phyloP scores from a whole-genome alignment of 75 land plant genomes.

The Selaginella moellendorffii region DNA sequence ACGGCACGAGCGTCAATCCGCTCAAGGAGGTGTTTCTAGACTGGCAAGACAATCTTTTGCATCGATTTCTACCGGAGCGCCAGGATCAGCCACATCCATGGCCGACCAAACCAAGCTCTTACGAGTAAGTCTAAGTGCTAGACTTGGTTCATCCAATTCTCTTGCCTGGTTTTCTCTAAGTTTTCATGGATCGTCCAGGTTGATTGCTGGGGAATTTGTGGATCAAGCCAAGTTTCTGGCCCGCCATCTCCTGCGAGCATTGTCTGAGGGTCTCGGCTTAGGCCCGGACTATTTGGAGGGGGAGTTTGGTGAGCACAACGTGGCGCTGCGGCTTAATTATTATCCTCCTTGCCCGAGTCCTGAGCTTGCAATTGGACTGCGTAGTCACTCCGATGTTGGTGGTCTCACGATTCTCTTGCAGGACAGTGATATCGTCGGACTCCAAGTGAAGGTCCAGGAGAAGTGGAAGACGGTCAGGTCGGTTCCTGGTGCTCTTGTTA shows the following conservation, averaged over 20 bases:
- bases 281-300: neutral
- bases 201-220: neutral
- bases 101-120: neutral
- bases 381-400: slow-evolving; percentile 25
- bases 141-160: neutral
- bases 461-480: slow-evolving; percentile 15
- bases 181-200: neutral
- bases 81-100: neutral
- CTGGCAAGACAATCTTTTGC: slow-evolving; percentile 5
- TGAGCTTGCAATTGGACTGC: slow-evolving; percentile 15
- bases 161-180: neutral
- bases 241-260: neutral
- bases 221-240: neutral
- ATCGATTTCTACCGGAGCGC: neutral
- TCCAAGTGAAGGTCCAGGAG: slow-evolving; percentile 19
- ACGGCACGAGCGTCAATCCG: slow-evolving; percentile 3
- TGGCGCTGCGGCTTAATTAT: slow-evolving; percentile 9
- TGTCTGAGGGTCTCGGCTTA: neutral
- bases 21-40: neutral
- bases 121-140: neutral
- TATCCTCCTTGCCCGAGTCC: slow-evolving; percentile 31
- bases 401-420: slow-evolving; percentile 19
- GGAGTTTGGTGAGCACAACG: neutral
- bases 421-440: slow-evolving; percentile 23
- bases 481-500: slow-evolving; percentile 10